phyloP scores from a whole-genome alignment of 164 flowering plant genomes.

The Pachysandra terminalis region DNA sequence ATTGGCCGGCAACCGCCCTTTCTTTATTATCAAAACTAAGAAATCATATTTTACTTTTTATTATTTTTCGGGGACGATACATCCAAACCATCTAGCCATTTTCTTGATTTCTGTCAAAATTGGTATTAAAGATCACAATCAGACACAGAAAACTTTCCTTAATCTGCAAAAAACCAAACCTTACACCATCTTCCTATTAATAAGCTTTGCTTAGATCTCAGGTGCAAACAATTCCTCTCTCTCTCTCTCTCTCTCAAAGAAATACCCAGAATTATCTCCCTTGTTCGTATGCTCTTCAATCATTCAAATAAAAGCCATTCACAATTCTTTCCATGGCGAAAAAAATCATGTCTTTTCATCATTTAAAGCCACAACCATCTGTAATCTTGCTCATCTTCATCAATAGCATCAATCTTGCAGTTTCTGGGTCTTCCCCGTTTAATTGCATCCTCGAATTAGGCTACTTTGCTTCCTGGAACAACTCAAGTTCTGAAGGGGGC shows the following conservation, averaged over 20 bases:
- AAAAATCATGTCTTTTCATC: neutral
- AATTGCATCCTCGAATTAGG: constrained; percentile 25
- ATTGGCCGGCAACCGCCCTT: constrained; percentile 15
- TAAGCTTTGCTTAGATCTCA: no score
- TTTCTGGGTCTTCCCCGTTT: constrained; percentile 12
- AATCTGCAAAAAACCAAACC: neutral
- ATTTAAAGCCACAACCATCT: no score
- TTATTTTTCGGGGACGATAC: constrained; percentile 1
- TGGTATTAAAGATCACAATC: neutral
- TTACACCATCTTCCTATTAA: neutral
- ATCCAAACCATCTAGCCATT: constrained; percentile 6
- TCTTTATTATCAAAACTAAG: neutral
- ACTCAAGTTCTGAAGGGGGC: constrained; percentile 25
- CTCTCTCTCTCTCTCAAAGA: neutral
- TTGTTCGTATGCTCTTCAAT: neutral
- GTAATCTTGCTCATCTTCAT: constrained; percentile 12
- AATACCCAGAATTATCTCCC: neutral
- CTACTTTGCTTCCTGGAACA: neutral
- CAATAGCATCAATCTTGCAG: constrained; percentile 1
- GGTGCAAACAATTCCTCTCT: neutral
- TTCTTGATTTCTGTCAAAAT: neutral
- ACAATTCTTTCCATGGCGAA: constrained; percentile 11
- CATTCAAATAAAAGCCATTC: neutral
- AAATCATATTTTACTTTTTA: no score
- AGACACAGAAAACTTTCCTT: neutral